Conservation (phyloP, 106 monocot genomes). For the Dendrobium nobile region DNA sequence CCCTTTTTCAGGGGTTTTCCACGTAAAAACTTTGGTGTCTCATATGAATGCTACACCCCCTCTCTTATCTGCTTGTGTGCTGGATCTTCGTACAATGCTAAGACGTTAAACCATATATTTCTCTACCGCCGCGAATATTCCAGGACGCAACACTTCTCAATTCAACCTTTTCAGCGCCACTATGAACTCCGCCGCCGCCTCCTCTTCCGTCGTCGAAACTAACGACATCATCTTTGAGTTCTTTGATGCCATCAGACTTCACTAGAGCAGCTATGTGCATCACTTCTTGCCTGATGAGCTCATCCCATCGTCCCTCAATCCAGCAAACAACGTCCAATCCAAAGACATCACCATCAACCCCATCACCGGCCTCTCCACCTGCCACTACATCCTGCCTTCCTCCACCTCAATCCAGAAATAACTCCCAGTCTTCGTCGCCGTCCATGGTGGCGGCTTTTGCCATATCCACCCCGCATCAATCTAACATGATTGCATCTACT, state of each 20-base stretch:
- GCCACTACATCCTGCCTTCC: constrained; percentile 11
- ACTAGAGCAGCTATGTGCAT: constrained; percentile 8
- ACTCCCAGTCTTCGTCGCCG: not conserved
- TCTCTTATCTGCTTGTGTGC: too few species aligned
- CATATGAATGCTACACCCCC: too few species aligned
- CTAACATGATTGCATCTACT: not conserved
- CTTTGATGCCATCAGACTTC: not conserved
- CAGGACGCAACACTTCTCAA: too few species aligned
- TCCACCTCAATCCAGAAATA: not conserved
- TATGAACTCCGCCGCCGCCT: not conserved
- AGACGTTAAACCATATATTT: too few species aligned
- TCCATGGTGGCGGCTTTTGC: constrained; percentile 1
- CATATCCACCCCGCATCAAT: not conserved
- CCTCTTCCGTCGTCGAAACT: not conserved
- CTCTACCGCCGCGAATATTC: too few species aligned
- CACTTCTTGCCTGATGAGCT: not conserved
- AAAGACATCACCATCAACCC: constrained; percentile 18
- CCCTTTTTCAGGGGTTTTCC: too few species aligned
- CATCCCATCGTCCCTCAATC: not conserved
- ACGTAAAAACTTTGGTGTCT: too few species aligned
- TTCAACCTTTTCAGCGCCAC: too few species aligned
- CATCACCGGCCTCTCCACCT: constrained; percentile 1
- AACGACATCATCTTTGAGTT: constrained; percentile 3
- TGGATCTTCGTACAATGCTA: too few species aligned
- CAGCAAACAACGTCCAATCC: not conserved